Evolutionary conservation across 2,329 filamentous ascomycete species (phyloP).

Genomic region (Dactylellina parvicollis): DNA sequence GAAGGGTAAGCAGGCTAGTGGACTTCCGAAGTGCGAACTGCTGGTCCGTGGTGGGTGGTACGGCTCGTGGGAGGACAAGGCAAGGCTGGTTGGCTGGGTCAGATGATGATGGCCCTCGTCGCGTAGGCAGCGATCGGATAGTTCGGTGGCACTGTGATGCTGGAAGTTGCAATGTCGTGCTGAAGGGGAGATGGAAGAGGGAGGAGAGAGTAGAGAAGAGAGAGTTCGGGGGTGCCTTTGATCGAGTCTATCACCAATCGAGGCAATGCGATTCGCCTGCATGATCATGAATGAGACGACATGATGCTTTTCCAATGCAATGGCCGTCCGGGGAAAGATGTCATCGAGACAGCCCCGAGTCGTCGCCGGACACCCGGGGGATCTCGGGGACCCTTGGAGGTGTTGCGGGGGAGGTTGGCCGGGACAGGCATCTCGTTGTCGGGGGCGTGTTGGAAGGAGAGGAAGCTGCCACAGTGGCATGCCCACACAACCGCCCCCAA

Average conservation of each 20-base stretch:
- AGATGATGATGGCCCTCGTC: neutral
- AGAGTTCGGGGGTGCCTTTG: neutral
- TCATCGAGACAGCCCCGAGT: too few species aligned
- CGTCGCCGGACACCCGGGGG: neutral
- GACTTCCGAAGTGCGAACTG: slow-evolving; percentile 52
- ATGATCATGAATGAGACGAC: neutral
- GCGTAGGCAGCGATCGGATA: neutral
- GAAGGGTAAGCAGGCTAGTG: neutral
- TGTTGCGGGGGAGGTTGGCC: neutral
- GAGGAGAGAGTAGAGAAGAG: neutral
- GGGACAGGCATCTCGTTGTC: neutral
- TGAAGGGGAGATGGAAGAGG: neutral
- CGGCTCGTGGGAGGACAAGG: too few species aligned
- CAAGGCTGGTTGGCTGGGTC: neutral
- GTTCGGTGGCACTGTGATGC: neutral
- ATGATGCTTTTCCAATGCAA: neutral
- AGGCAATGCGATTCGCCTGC: slow-evolving; percentile 6
- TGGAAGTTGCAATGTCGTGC: neutral
- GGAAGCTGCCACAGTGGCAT: slow-evolving; percentile 33
- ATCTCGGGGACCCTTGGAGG: neutral
- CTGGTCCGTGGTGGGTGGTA: slow-evolving; percentile 20
- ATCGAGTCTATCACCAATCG: slow-evolving; percentile 6
- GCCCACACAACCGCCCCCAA: neutral
- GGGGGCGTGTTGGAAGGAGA: neutral
- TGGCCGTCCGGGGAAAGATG: too few species aligned